Evolutionary conservation across 164 flowering plant species (phyloP).

Genomic region (Macadamia tetraphylla): DNA sequence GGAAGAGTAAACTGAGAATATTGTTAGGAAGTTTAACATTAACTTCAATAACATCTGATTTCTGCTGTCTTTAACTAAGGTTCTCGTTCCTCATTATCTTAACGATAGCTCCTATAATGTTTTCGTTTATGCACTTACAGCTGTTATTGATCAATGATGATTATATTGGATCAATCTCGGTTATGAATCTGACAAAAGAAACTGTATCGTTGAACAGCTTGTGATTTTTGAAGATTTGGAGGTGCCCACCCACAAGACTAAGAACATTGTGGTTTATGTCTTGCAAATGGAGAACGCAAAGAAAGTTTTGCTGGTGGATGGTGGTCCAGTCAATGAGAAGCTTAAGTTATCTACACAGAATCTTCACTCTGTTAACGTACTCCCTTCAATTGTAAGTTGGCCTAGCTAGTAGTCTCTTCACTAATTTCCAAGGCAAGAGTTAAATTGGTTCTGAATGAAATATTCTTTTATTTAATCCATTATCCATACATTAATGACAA

Average conservation of each 20-base stretch:
- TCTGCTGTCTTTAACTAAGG: too few species aligned
- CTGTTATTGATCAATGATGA: background rate
- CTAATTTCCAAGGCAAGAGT: background rate
- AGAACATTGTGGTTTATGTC: conserved; percentile 68
- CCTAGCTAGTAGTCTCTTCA: background rate
- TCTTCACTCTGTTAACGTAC: conserved; percentile 71
- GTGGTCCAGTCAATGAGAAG: conserved; percentile 69
- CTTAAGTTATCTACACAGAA: conserved; percentile 86
- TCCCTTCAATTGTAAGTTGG: conserved; percentile 87
- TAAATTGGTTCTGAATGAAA: too few species aligned
- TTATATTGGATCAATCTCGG: background rate
- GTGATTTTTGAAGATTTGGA: conserved; percentile 79
- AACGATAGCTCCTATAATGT: background rate
- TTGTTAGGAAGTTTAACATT: too few species aligned
- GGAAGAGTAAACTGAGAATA: too few species aligned
- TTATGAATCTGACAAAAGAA: background rate
- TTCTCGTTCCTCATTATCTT: background rate
- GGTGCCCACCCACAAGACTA: conserved; percentile 83
- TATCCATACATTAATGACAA: too few species aligned
- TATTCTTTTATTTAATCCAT: too few species aligned
- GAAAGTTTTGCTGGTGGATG: conserved; percentile 80
- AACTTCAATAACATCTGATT: too few species aligned
- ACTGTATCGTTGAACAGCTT: conserved; percentile 43
- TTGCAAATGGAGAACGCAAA: conserved; percentile 64
- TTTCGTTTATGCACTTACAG: conserved; percentile 1